Base-by-base conservation (phyloP, 768 basidiomycete species). In the Termitomyces eurrhizus region DNA sequence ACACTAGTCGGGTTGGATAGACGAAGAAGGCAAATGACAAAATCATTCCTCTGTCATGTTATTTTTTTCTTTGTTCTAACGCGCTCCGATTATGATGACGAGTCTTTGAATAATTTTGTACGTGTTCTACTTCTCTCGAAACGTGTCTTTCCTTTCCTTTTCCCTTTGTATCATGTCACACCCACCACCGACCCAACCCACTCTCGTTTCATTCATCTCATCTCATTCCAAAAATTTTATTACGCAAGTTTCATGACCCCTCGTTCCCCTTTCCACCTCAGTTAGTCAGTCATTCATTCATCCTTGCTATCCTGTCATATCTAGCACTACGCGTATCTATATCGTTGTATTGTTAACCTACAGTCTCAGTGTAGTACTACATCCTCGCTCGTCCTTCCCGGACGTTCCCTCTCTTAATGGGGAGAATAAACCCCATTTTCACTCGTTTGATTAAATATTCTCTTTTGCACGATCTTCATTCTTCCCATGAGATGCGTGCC, bases 1-100 rank as follows among this genome's bases (percentile, higher is more conserved):
- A 87, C 61, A 71, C 66, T 33, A 66, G 60, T 56, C 63, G 67
- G 49, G 42, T 67, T 59, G 62, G 52, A 16, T 67, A 64, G 49
- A 36, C 21, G 37, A 29, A 29, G 14, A 24, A 37, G 21, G 24
- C 36, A 52, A 11, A 52, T 5, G 6, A 13, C 39, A 9, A 50
- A 36, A 39, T 53, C 29, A 16, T 51, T 37, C 26, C 41, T 33
- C 24, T 16, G 24, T 45, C 44, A 33, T 52, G 24, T 55, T 29
- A 48, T 26, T 60, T 51, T 29, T 51, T 49, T 41, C 36, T 14
- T 51, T 33, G 29, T 59, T 55, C 46, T 51, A 16, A 42, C 26
- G 45, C 36, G 56, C 45, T 48, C 18, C 39, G 14, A 21, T 11
- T 33, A 36, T 42, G 16, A 54, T 32, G 33, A 56, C 29, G 37